Evolutionary conservation across 371 early-diverging fungal species (phyloP).

Genomic region (Parasitella parasitica): DNA sequence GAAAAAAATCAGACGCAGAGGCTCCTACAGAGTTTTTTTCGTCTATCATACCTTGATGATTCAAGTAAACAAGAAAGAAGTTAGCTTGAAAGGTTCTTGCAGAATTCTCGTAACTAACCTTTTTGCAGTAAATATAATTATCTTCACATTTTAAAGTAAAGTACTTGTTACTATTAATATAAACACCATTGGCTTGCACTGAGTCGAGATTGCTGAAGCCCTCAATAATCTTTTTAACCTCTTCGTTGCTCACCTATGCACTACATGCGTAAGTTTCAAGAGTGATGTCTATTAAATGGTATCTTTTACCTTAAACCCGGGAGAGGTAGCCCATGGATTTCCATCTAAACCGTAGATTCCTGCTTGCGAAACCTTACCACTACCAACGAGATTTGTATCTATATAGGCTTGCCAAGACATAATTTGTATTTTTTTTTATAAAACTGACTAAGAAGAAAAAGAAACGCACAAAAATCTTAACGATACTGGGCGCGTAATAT

Average conservation of each 20-base stretch:
- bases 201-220: slow-evolving; percentile 66
- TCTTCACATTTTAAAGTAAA: slow-evolving; percentile 69
- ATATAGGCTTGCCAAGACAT: slow-evolving; percentile 91
- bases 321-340: slow-evolving; percentile 76
- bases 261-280: neutral
- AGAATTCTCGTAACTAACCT: slow-evolving; percentile 48
- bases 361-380: slow-evolving; percentile 69
- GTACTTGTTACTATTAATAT: slow-evolving; percentile 70
- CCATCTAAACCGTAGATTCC: slow-evolving; percentile 80
- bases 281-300: neutral
- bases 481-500: neutral
- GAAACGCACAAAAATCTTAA: neutral
- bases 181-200: slow-evolving; percentile 69
- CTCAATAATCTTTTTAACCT: slow-evolving; percentile 57
- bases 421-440: slow-evolving; percentile 15
- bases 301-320: slow-evolving; percentile 66
- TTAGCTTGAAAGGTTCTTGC: no score
- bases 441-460: neutral
- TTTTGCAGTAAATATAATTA: slow-evolving; percentile 76
- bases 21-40: no score
- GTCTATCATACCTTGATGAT: no score
- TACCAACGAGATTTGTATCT: slow-evolving; percentile 79
- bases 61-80: no score
- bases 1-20: no score
- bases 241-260: slow-evolving; percentile 55